These are phyloP conservation scores for Phytopythium ostracodes DNA, from an alignment of 352 stramenopile genomes.

Conservation along the genomic window DNA sequence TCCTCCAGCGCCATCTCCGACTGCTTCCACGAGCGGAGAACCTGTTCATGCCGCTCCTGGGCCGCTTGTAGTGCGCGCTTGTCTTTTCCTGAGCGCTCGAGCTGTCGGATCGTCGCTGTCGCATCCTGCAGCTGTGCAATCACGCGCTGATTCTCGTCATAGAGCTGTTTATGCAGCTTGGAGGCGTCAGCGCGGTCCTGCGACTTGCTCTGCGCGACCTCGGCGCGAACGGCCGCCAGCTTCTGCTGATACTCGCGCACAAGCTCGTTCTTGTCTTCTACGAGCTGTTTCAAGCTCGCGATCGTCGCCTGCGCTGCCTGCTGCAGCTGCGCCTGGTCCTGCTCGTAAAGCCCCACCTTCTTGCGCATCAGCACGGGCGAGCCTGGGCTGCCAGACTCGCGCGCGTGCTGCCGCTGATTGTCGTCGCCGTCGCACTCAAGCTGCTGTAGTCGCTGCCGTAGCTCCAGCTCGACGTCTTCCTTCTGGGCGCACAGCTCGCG, in stretches of 20 bases:
- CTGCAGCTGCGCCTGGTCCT: conserved; percentile 69
- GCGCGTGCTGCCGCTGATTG: conserved; percentile 18
- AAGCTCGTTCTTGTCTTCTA: conserved; percentile 71
- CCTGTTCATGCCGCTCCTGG: conserved; percentile 58
- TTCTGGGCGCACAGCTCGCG: conserved; percentile 37
- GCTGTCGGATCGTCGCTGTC: conserved; percentile 53
- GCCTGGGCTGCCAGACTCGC: conserved; percentile 6
- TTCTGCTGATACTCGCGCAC: conserved; percentile 64
- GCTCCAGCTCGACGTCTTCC: conserved; percentile 57
- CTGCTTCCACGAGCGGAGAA: conserved; percentile 71
- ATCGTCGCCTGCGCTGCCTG: conserved; percentile 76
- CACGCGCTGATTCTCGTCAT: conserved; percentile 75
- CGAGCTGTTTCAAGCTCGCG: conserved; percentile 73
- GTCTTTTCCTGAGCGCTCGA: conserved; percentile 55
- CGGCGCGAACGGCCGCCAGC: conserved; percentile 36
- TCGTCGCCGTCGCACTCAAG: conserved; percentile 13
- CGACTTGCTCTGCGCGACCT: conserved; percentile 41
- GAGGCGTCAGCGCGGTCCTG: conserved; percentile 52
- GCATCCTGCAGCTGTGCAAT: conserved; percentile 70
- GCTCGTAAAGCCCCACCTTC: conserved; percentile 72
- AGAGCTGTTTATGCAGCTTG: conserved; percentile 62
- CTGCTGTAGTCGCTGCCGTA: conserved; percentile 44
- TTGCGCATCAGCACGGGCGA: conserved; percentile 44
- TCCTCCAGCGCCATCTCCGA: conserved; percentile 51
- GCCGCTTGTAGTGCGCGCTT: conserved; percentile 58